Percentiles rank a stretch among this genome's conserved stretches.
These are phyloP conservation scores for Microascus cirrosus DNA, from an alignment of 2,329 filamentous ascomycete species.

Conservation along the genomic window DNA sequence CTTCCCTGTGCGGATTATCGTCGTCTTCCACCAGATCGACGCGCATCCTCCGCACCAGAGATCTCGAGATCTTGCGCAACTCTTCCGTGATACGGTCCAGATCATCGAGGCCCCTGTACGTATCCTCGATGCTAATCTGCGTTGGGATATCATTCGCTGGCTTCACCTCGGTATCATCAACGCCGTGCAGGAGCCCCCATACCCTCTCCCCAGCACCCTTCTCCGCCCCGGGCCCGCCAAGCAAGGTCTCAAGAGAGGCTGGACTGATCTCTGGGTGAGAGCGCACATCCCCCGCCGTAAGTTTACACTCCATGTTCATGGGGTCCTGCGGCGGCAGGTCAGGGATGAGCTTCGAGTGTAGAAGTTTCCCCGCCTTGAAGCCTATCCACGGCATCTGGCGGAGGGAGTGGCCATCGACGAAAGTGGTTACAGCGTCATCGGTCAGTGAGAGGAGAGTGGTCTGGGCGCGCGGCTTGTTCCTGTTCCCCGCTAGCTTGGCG, in stretches of 20 bases:
- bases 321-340: neutral
- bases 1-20: slow-evolving; percentile 15
- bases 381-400: slow-evolving; percentile 80
- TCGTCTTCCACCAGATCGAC: slow-evolving; percentile 53
- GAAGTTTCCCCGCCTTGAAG: slow-evolving; percentile 50
- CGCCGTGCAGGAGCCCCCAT: slow-evolving; percentile 72
- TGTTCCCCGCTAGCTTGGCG: slow-evolving; percentile 72
- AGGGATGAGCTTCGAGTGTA: slow-evolving; percentile 23
- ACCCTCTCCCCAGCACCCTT: slow-evolving; percentile 60
- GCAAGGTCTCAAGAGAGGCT: slow-evolving; percentile 52
- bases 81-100: slow-evolving; percentile 55
- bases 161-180: slow-evolving; percentile 65
- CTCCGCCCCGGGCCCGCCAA: slow-evolving; percentile 59
- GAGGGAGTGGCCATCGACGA: slow-evolving; percentile 67
- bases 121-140: slow-evolving; percentile 93
- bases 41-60: slow-evolving; percentile 68
- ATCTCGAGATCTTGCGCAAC: slow-evolving; percentile 55
- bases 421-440: slow-evolving; percentile 43
- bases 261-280: slow-evolving; percentile 51
- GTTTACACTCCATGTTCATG: slow-evolving; percentile 8
- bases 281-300: slow-evolving; percentile 58
- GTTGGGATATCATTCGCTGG: slow-evolving; percentile 61
- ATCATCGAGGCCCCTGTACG: slow-evolving; percentile 58
- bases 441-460: slow-evolving; percentile 68
- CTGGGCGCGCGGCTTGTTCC: slow-evolving; percentile 80